Evolutionary conservation across 2,329 filamentous ascomycete species (phyloP).

Genomic region (Rasamsonia emersonii): DNA sequence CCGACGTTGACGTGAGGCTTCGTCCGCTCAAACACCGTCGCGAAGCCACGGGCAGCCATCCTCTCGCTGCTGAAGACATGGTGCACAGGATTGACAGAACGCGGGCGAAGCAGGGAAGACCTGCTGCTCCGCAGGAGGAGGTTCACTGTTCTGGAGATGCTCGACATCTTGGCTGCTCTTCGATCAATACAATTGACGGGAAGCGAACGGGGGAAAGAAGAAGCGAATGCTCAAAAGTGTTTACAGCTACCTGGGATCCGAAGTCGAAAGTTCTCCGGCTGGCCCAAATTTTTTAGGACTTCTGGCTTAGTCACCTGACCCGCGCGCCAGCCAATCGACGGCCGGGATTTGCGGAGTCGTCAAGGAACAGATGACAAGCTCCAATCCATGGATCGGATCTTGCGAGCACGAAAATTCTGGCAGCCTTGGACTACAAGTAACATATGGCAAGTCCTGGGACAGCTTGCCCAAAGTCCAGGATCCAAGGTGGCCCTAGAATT

Average conservation of each 20-base stretch:
- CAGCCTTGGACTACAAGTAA: not conserved
- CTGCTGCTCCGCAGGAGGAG: conserved; percentile 77
- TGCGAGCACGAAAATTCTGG: not conserved
- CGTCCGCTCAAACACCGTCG: conserved; percentile 66
- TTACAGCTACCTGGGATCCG: conserved; percentile 13
- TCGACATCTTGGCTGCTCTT: conserved; percentile 58
- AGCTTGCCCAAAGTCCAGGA: no score
- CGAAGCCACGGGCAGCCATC: conserved; percentile 46
- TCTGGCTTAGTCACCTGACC: conserved; percentile 27
- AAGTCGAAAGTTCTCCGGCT: conserved; percentile 17
- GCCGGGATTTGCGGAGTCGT: conserved; percentile 20
- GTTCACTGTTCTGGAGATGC: conserved; percentile 66
- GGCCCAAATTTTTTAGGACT: conserved; percentile 27
- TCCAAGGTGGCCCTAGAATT: no score
- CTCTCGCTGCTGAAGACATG: conserved; percentile 40
- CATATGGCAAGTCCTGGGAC: no score
- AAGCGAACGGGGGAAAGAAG: conserved; percentile 15
- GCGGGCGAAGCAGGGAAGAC: conserved; percentile 60
- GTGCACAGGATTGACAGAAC: conserved; percentile 66
- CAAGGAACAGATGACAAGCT: not conserved
- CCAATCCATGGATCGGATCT: not conserved
- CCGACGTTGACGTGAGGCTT: conserved; percentile 99
- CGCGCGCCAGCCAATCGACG: conserved; percentile 21
- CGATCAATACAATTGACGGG: conserved; percentile 20
- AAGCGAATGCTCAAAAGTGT: conserved; percentile 20